Percentiles rank a stretch among this genome's conserved stretches.
Conservation (phyloP, 148 eudicot genomes). For the Camellia lanceoleosa region DNA sequence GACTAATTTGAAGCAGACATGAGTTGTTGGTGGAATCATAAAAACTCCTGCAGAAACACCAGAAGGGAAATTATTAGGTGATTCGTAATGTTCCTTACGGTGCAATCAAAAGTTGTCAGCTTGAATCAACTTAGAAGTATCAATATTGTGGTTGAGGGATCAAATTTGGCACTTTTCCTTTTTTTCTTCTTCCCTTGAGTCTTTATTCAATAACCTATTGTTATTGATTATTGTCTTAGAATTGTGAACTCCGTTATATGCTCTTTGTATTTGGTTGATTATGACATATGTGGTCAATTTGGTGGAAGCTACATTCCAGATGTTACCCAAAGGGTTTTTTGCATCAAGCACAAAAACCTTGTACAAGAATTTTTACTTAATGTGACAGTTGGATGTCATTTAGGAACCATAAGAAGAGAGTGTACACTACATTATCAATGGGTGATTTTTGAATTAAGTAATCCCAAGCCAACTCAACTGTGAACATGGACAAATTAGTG, state of each 20-base stretch:
- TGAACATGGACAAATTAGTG: not conserved
- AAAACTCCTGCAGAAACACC: too few relatives aligned
- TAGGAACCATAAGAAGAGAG: not conserved
- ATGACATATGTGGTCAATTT: too few relatives aligned
- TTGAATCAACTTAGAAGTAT: too few relatives aligned
- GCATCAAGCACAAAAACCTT: not conserved
- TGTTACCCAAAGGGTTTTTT: not conserved
- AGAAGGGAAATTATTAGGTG: too few relatives aligned
- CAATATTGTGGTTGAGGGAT: too few relatives aligned
- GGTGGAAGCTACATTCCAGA: not conserved
- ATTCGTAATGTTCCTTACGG: too few relatives aligned
- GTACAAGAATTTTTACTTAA: not conserved
- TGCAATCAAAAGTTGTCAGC: too few relatives aligned
- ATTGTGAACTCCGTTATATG: not conserved
- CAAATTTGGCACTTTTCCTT: too few relatives aligned
- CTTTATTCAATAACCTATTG: not conserved
- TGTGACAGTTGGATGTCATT: not conserved
- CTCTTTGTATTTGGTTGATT: not conserved
- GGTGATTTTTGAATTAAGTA: not conserved
- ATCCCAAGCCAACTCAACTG: not conserved
- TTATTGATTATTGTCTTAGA: not conserved
- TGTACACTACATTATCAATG: not conserved
- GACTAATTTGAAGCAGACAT: too few relatives aligned
- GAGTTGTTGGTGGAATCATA: too few relatives aligned
- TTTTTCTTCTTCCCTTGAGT: too few relatives aligned